Conservation (phyloP, 2,329 filamentous ascomycete species). For the Fonsecaea pedrosoi region DNA sequence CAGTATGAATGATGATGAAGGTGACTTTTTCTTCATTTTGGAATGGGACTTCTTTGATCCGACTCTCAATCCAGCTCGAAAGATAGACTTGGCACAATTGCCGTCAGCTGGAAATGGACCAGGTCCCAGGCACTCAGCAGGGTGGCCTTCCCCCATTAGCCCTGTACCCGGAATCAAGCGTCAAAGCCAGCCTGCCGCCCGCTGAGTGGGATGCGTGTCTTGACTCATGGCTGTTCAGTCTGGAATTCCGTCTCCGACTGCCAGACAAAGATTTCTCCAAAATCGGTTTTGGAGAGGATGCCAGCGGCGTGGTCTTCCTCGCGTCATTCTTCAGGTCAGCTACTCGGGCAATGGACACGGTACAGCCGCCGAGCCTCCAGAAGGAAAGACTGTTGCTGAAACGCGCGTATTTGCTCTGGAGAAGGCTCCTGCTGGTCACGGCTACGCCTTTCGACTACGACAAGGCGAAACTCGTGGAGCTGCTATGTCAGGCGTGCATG, state of each 20-base stretch:
- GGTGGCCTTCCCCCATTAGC: constrained; percentile 70
- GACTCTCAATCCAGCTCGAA: background rate
- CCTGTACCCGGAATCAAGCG: constrained; percentile 72
- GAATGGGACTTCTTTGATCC: background rate
- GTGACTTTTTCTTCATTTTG: background rate
- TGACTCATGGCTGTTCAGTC: constrained; percentile 75
- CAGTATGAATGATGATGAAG: background rate
- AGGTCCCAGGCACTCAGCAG: constrained; percentile 23
- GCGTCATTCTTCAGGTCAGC: constrained; percentile 27
- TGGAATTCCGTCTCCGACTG: constrained; percentile 68
- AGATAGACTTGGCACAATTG: background rate
- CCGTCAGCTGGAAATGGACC: constrained; percentile 23
- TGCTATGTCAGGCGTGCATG: constrained; percentile 31
- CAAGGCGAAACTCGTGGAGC: constrained; percentile 24
- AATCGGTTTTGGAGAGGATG: constrained; percentile 41
- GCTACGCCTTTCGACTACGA: constrained; percentile 23
- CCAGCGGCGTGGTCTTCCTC: constrained; percentile 33
- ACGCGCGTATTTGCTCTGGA: constrained; percentile 68
- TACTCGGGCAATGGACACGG: background rate
- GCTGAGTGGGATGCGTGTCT: constrained; percentile 80
- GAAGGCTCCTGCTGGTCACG: constrained; percentile 59
- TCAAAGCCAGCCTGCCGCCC: constrained; percentile 70
- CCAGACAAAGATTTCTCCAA: constrained; percentile 65
- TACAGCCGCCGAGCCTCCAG: constrained; percentile 13
- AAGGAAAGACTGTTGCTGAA: constrained; percentile 61